A percentile compares a stretch with the other conserved stretches of the same genome.
These are phyloP conservation scores for Aspergillus wentii DNA, from an alignment of 495 filamentous ascomycete species.

Conservation along the genomic window DNA sequence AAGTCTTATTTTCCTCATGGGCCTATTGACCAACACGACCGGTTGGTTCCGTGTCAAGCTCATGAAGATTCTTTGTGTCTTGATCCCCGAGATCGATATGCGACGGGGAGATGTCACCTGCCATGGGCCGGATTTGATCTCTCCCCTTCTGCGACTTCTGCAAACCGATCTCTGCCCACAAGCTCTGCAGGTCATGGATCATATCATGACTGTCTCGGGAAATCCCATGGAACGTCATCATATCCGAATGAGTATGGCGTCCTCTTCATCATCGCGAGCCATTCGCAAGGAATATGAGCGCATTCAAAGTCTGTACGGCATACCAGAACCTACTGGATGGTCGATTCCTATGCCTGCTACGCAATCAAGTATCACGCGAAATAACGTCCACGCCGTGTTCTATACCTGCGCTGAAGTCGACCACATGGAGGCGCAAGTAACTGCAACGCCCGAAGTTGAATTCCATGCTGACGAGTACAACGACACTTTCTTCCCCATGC, in stretches of 20 bases:
- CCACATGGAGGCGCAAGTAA: slow-evolving; percentile 49
- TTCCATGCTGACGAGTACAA: slow-evolving; percentile 88
- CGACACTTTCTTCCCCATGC: slow-evolving; percentile 71
- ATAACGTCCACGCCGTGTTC: slow-evolving; percentile 94
- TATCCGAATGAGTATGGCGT: slow-evolving; percentile 93
- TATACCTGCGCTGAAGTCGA: slow-evolving; percentile 76
- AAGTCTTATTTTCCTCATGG: slow-evolving; percentile 84
- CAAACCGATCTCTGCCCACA: slow-evolving; percentile 92
- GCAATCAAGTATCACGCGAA: slow-evolving; percentile 75
- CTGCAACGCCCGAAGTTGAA: slow-evolving; percentile 77
- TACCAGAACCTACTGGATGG: slow-evolving; percentile 94
- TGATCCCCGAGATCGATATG: slow-evolving; percentile 93
- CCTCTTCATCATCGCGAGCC: slow-evolving; percentile 67
- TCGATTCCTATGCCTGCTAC: slow-evolving; percentile 89
- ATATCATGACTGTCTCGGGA: slow-evolving; percentile 89
- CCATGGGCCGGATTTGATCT: slow-evolving; percentile 93
- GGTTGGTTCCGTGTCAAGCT: slow-evolving; percentile 88
- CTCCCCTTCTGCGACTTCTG: slow-evolving; percentile 81
- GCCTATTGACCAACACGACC: slow-evolving; percentile 80
- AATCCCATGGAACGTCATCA: slow-evolving; percentile 92
- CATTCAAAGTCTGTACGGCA: slow-evolving; percentile 91
- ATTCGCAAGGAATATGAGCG: slow-evolving; percentile 92
- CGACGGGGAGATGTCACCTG: slow-evolving; percentile 81
- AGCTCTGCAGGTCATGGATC: slow-evolving; percentile 84
- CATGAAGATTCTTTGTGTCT: slow-evolving; percentile 79